phyloP scores from a whole-genome alignment of 192 early-diverging fungal species.

The Dissophora ornata region DNA sequence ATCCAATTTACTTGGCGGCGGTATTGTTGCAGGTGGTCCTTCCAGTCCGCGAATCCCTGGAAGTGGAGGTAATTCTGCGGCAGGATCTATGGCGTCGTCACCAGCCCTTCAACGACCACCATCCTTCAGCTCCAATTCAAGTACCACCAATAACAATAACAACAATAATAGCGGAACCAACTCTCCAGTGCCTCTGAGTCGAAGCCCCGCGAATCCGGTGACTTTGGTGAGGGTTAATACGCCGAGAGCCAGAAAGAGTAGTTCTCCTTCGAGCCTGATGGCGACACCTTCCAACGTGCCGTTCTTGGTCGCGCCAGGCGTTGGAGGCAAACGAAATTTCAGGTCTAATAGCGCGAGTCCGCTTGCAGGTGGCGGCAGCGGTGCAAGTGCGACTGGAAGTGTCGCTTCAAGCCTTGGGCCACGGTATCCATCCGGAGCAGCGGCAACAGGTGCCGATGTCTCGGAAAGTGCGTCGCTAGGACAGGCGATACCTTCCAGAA shows the following conservation, averaged over 20 bases:
- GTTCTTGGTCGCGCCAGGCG: constrained; percentile 34
- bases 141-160: background rate
- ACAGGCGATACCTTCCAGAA: background rate
- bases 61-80: background rate
- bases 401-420: background rate
- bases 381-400: background rate
- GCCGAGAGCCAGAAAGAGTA: constrained; percentile 28
- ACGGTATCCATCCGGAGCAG: constrained; percentile 3
- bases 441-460: no score
- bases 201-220: constrained; percentile 17
- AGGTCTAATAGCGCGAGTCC: constrained; percentile 44
- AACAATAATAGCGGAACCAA: no score
- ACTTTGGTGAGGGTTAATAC: constrained; percentile 15
- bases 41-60: constrained; percentile 40
- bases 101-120: constrained; percentile 10
- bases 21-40: constrained; percentile 38
- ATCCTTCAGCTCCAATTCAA: constrained; percentile 13
- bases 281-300: constrained; percentile 51
- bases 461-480: no score
- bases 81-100: constrained; percentile 21
- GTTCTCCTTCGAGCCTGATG: constrained; percentile 44
- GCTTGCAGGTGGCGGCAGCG: constrained; percentile 5
- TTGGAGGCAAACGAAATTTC: constrained; percentile 21
- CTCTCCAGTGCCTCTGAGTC: no score
- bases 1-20: constrained; percentile 37